A percentile compares a stretch with the other conserved stretches of the same genome.
Evolutionary conservation across 345 rosid genomes (phyloP).

Genomic region (Zanthoxylum bungeanum): DNA sequence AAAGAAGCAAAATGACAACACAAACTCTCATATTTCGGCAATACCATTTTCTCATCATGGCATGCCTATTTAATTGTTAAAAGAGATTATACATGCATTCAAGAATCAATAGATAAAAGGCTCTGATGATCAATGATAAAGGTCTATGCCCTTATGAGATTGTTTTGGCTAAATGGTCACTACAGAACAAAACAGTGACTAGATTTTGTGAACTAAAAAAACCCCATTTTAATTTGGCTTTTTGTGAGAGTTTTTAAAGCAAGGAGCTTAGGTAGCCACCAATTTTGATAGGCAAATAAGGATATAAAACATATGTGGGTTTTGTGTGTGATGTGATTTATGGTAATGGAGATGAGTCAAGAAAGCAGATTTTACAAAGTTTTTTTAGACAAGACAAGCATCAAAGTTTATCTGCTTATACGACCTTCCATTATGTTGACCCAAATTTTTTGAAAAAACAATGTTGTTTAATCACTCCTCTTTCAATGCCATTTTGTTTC

Average conservation of each 20-base stretch:
- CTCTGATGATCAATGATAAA: not conserved
- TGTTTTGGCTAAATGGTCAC: slow-evolving; percentile 15
- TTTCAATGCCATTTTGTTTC: not conserved
- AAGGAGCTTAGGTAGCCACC: not conserved
- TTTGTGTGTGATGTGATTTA: slow-evolving; percentile 1
- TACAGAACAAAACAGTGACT: slow-evolving; percentile 5
- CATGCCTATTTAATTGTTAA: not conserved
- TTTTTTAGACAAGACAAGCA: slow-evolving; percentile 7
- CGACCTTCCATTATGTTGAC: slow-evolving; percentile 8
- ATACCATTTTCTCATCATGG: not conserved
- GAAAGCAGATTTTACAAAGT: slow-evolving; percentile 8
- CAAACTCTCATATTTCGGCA: not conserved
- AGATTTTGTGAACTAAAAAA: not conserved
- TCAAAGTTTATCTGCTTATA: slow-evolving; percentile 25
- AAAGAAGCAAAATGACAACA: not conserved
- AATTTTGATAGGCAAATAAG: not conserved
- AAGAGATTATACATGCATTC: not conserved
- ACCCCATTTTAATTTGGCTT: not conserved
- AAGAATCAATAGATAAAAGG: not conserved
- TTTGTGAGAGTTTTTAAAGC: not conserved
- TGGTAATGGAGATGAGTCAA: slow-evolving; percentile 27
- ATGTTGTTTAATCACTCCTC: not conserved
- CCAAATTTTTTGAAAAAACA: not conserved
- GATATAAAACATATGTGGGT: not conserved
- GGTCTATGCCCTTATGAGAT: no score